Base-by-base conservation (phyloP, 1,139 yeast genomes). In the Taphrina sp. region DNA sequence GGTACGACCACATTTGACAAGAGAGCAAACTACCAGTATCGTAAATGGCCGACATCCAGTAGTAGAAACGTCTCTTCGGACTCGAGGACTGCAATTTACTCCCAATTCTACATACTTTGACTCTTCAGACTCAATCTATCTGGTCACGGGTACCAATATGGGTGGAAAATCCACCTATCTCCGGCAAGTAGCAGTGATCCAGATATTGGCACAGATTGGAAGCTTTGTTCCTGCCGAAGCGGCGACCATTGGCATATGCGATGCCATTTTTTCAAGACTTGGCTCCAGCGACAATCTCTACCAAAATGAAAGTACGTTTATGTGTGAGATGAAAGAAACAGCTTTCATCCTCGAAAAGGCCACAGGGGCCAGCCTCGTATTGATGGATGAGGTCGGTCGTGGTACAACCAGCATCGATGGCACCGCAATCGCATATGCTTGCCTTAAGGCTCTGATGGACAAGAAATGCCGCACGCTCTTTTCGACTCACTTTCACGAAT, bases 291-390 rank as follows among this genome's bases (percentile, higher is more conserved):
- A 92, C 69, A 95, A 90, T 65, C 72, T 92, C 34, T 88, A 77
- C 66, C 81, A 87, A 59, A 94, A 90, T 62, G 76, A 89, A 69
- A 86, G 95, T 61, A 90, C 98, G 0, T 92, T 92, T 65, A 89
- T 92, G 97, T 95, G 90, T 14, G 97, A 92, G 64, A 90, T 92
- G 97, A 79, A 87, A n/a, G 98, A 92, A 66, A 87, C 96, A 0
- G 83, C 95, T 23, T 76, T 79, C 60, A 89, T 92, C 35, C 70
- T 92, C 55, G 75, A 78, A 46, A 80, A 85, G 59, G 95, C 97
- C 1, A 88, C 97, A 0, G 66, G 75, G 0, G 70, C 76, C 41
- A 89, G 97, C 0, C 70, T 92, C 61, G 96, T 96, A 0, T 85
- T 92, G 29, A 79, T 92, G 44, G 98, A 92, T 70, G 98, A 92